Evolutionary conservation across 768 basidiomycete genomes (phyloP).

Genomic region (Plicaturopsis crispa): DNA sequence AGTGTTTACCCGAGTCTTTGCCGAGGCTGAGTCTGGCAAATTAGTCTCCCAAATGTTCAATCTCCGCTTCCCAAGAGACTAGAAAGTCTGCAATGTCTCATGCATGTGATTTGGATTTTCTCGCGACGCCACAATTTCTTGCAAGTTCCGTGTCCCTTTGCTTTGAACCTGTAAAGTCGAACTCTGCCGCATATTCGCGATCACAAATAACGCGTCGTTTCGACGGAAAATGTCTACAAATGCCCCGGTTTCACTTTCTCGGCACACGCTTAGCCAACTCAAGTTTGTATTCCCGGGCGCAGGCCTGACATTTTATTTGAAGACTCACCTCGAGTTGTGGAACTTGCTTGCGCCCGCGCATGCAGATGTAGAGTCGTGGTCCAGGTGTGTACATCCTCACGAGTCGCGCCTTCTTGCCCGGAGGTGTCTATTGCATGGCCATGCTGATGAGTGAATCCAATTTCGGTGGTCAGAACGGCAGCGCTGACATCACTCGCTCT

Average conservation of each 20-base stretch:
- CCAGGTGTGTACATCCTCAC: slow-evolving; percentile 34
- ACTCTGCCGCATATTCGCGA: too few species aligned
- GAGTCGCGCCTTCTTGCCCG: neutral
- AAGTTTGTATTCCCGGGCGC: slow-evolving; percentile 74
- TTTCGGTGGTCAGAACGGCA: slow-evolving; percentile 31
- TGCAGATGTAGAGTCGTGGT: slow-evolving; percentile 36
- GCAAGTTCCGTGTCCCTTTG: too few species aligned
- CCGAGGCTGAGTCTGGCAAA: too few species aligned
- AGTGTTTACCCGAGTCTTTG: too few species aligned
- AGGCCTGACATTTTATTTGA: slow-evolving; percentile 51
- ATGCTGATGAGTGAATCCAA: slow-evolving; percentile 1
- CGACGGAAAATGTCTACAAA: too few species aligned
- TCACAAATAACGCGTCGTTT: too few species aligned
- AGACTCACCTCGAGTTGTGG: slow-evolving; percentile 45
- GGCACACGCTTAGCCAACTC: slow-evolving; percentile 59
- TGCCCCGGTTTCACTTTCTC: slow-evolving; percentile 25
- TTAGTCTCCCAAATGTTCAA: too few species aligned
- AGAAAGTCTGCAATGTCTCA: too few species aligned
- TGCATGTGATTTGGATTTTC: too few species aligned
- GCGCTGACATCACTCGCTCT: slow-evolving; percentile 48
- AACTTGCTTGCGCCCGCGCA: slow-evolving; percentile 27
- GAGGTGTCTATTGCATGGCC: neutral
- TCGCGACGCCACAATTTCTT: too few species aligned
- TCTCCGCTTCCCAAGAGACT: too few species aligned
- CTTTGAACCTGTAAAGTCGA: too few species aligned